phyloP scores from a whole-genome alignment of 1,284 basidiomycete species.

The Moesziomyces sp. region DNA sequence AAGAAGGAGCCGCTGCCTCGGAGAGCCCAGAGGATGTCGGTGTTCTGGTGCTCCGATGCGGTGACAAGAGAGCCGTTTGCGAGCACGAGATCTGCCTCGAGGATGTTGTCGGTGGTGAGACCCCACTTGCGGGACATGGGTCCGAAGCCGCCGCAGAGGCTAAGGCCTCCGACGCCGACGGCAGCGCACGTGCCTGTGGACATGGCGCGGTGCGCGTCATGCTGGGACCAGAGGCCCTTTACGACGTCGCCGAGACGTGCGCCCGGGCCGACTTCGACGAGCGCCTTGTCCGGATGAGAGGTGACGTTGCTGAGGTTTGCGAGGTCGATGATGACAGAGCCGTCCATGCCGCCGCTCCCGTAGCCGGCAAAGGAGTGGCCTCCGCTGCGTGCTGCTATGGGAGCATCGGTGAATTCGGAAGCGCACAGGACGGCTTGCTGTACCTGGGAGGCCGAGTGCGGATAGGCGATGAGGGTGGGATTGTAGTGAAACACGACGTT shows the following conservation, averaged over 20 bases:
- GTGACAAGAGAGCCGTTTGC: conserved; percentile 62
- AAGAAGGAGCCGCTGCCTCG: conserved; percentile 66
- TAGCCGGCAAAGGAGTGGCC: conserved; percentile 67
- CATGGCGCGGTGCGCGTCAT: conserved; percentile 54
- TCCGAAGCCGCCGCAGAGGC: conserved; percentile 65
- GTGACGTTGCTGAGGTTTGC: conserved; percentile 52
- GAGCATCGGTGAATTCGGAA: conserved; percentile 19
- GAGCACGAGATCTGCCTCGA: conserved; percentile 66
- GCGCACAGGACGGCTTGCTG: conserved; percentile 49
- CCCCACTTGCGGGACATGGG: conserved; percentile 66
- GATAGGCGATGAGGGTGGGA: conserved; percentile 63
- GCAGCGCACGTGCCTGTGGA: conserved; percentile 67
- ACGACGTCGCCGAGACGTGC: conserved; percentile 67
- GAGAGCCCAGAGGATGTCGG: conserved; percentile 61
- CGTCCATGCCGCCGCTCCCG: conserved; percentile 62
- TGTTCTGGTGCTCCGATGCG: conserved; percentile 39
- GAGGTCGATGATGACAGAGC: conserved; percentile 60
- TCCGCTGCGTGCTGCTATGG: conserved; percentile 66
- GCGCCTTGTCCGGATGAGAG: conserved; percentile 35
- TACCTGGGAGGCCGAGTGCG: conserved; percentile 48
- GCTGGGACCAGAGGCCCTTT: conserved; percentile 58
- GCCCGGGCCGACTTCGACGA: conserved; percentile 61
- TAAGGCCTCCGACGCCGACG: conserved; percentile 67
- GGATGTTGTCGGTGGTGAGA: conserved; percentile 63
- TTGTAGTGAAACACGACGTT: conserved; percentile 67